Conservation (phyloP, 139 green algal genomes). For the Klebsormidium nitens region DNA sequence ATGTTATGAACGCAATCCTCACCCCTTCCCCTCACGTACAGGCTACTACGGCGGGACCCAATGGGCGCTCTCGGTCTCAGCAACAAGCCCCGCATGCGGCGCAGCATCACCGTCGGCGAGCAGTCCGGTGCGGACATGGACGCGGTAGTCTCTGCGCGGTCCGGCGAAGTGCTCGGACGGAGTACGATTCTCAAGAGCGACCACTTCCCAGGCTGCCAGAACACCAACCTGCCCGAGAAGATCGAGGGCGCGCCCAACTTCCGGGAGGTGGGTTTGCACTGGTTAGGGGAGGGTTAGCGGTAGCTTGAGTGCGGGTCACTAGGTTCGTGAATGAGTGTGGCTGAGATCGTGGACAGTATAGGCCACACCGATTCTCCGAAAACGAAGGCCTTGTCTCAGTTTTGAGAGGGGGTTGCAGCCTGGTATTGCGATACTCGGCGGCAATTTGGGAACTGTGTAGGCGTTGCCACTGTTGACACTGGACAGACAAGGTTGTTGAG, state of each 20-base stretch:
- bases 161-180: conserved; percentile 42
- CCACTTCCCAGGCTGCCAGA: conserved; percentile 68
- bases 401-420: too few species aligned
- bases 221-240: conserved; percentile 46
- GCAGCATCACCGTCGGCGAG: too few species aligned
- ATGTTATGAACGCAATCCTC: too few species aligned
- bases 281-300: not conserved
- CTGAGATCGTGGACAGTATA: too few species aligned
- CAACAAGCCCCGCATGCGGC: conserved; percentile 54
- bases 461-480: too few species aligned
- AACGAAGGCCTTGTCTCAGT: too few species aligned
- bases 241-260: conserved; percentile 71
- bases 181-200: conserved; percentile 89
- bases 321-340: too few species aligned
- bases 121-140: conserved; percentile 14
- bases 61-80: conserved; percentile 63
- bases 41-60: conserved; percentile 77
- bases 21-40: conserved; percentile 25
- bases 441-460: too few species aligned
- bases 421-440: too few species aligned
- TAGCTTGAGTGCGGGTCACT: not conserved
- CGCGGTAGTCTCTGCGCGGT: not conserved
- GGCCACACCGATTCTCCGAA: too few species aligned
- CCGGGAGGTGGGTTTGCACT: conserved; percentile 39
- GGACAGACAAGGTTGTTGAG: too few species aligned